phyloP scores from a whole-genome alignment of 805 yeast genomes.

The Candida glaebosa region DNA sequence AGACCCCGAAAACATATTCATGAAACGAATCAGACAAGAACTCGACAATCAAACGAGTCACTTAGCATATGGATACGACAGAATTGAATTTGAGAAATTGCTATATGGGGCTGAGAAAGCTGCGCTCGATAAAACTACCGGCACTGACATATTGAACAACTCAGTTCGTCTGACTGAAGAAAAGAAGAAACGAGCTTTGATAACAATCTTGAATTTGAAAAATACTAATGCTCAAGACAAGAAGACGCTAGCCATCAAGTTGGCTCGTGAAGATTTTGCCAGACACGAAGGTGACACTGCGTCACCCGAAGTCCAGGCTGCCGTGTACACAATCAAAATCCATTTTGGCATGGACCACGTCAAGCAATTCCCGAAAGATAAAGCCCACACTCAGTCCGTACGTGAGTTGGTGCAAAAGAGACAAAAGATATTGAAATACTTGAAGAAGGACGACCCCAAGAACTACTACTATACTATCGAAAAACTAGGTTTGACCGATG shows the following conservation, averaged over 20 bases:
- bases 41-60: slow-evolving; percentile 57
- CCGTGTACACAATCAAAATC: slow-evolving; percentile 77
- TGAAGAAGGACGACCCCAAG: slow-evolving; percentile 77
- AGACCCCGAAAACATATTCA: slow-evolving; percentile 58
- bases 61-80: slow-evolving; percentile 55
- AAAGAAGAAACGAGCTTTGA: slow-evolving; percentile 62
- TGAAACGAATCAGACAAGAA: slow-evolving; percentile 63
- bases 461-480: slow-evolving; percentile 82
- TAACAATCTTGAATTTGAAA: slow-evolving; percentile 69
- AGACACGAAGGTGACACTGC: slow-evolving; percentile 90
- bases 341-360: slow-evolving; percentile 75
- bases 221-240: slow-evolving; percentile 63
- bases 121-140: slow-evolving; percentile 34
- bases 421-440: slow-evolving; percentile 76
- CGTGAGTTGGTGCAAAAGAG: slow-evolving; percentile 87
- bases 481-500: slow-evolving; percentile 84
- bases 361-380: slow-evolving; percentile 65
- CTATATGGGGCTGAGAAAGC: slow-evolving; percentile 75
- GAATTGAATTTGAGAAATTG: slow-evolving; percentile 69
- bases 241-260: slow-evolving; percentile 51
- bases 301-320: slow-evolving; percentile 95
- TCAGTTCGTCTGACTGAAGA: slow-evolving; percentile 36
- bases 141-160: slow-evolving; percentile 24
- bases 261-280: slow-evolving; percentile 78
- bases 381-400: slow-evolving; percentile 61